Conservation (phyloP, 768 basidiomycete genomes). For the Pisolithus tinctorius region DNA sequence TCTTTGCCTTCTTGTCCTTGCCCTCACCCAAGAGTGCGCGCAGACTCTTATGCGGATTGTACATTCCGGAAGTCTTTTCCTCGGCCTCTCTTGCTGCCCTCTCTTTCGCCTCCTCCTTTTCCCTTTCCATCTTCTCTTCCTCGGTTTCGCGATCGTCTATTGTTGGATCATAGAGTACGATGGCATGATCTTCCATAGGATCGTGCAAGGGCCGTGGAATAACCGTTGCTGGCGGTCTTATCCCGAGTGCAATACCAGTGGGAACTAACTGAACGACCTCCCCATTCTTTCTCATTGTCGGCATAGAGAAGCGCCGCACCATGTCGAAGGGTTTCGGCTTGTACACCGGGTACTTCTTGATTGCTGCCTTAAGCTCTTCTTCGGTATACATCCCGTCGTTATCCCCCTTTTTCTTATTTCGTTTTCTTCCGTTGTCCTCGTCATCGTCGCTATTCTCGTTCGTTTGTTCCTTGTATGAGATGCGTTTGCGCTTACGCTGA, state of each 20-base stretch:
- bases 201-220: constrained; percentile 92
- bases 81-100: constrained; percentile 56
- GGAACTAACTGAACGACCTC: constrained; percentile 46
- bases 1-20: constrained; percentile 55
- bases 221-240: constrained; percentile 71
- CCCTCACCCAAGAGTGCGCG: constrained; percentile 70
- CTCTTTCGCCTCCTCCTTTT: constrained; percentile 66
- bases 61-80: constrained; percentile 68
- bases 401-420: constrained; percentile 60
- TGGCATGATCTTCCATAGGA: constrained; percentile 96
- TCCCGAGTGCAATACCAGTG: constrained; percentile 75
- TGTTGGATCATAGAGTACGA: constrained; percentile 95
- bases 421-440: constrained; percentile 44
- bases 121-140: constrained; percentile 69
- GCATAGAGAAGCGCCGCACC: constrained; percentile 74
- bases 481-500: constrained; percentile 77
- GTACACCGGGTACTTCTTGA: constrained; percentile 72
- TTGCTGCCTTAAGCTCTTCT: constrained; percentile 54
- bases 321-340: constrained; percentile 72
- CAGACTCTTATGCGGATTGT: constrained; percentile 90
- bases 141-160: constrained; percentile 89
- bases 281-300: constrained; percentile 69
- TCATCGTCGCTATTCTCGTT: constrained; percentile 55
- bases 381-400: constrained; percentile 56
- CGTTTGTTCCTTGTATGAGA: constrained; percentile 73